Base-by-base conservation (phyloP, 1,139 yeast species). In the Taiozyma sp. region DNA sequence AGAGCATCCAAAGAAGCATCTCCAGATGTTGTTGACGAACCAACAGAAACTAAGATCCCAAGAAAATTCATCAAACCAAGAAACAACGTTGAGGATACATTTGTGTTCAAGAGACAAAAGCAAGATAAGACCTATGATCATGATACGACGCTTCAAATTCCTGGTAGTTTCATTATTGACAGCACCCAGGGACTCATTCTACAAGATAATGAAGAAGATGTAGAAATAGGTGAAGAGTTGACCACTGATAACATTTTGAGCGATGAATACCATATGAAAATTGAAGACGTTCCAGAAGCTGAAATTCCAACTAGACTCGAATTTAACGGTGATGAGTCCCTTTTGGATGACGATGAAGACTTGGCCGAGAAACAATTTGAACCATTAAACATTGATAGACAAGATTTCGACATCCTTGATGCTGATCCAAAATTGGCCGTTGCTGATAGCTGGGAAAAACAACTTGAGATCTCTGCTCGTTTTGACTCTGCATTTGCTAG, bases 401-500 rank as follows among this genome's bases (percentile, higher is more conserved):
- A 70, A 3, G 80, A 83, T 70, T 66, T 76, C 56, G 67, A 66
- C 22, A 65, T 70, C 4, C 55, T 78, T 46, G 74, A 71, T 51
- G 65, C 65, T 6, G 70, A 70, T 28, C 70, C 75, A 4, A 47
- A 72, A 42, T 70, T 81, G 42, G 78, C 83, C 1, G 72, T 75
- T 0, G 74, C 87, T 2, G 73, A 74, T 43, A 78, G 83, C 58
- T 87, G 93, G 92, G 71, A 79, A 28, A 74, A 78, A 14, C 92
- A 85, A 59, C 66, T 86, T 47, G 79, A 76, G 51, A 63, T 85
- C 38, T 78, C 89, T 0, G 77, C 80, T 48, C 79, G 78, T 38
- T 65, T 77, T 43, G 73, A 75, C 50, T 84, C 92, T 1, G 73
- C 74, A 2, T 77, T 74, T 58, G 71, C 79, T 0, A 66, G 73